Percentiles rank a stretch among this genome's conserved stretches.
These are phyloP conservation scores for Trichoderma sp. DNA, from an alignment of 2,329 filamentous ascomycete species.

Conservation along the genomic window DNA sequence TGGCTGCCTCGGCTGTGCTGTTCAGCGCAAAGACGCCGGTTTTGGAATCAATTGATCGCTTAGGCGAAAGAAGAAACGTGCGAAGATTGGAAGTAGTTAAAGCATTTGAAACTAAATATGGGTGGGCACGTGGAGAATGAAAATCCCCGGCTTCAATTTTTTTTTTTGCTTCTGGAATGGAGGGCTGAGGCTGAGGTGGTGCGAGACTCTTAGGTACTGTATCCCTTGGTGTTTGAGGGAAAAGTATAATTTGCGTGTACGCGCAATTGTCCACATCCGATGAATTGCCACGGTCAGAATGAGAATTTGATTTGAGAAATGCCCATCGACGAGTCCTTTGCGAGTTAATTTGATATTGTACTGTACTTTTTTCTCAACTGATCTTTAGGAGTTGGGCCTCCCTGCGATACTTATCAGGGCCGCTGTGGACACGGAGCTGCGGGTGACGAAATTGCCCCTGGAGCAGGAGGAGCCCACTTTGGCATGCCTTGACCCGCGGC, in stretches of 20 bases:
- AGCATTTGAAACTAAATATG: too few species aligned
- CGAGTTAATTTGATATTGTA: not conserved
- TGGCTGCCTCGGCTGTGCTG: not conserved
- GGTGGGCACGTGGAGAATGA: not conserved
- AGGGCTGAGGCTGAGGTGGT: not conserved
- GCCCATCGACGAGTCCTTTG: not conserved
- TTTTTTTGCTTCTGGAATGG: not conserved
- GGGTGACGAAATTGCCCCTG: conserved; percentile 12
- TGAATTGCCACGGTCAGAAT: too few species aligned
- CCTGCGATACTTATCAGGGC: not conserved
- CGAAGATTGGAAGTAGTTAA: not conserved
- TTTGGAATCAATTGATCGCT: not conserved
- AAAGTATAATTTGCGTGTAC: not conserved
- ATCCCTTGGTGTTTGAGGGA: not conserved
- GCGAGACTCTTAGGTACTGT: not conserved
- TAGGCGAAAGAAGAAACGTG: not conserved
- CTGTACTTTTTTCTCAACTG: not conserved
- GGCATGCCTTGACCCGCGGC: not conserved
- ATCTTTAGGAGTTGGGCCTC: conserved; percentile 12
- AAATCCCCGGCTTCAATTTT: not conserved
- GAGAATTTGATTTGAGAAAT: not conserved
- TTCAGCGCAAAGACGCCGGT: not conserved
- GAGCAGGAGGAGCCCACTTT: not conserved
- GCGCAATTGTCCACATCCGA: not conserved
- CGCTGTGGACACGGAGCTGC: not conserved